Conservation (phyloP, 495 filamentous ascomycete genomes). For the Xylaria telfairii region DNA sequence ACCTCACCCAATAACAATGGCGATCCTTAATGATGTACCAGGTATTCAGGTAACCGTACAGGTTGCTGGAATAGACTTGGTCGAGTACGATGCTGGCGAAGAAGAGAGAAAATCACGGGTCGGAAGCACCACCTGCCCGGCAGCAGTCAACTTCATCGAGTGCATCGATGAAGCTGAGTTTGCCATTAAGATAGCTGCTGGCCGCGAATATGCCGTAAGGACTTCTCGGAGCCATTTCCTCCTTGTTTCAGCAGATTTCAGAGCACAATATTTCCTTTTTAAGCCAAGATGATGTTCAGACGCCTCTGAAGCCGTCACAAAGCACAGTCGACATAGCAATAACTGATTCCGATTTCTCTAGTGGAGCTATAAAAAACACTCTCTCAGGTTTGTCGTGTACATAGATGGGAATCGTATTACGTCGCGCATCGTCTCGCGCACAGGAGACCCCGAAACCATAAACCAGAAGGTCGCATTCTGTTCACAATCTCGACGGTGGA, state of each 20-base stretch:
- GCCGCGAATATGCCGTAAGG: conserved; percentile 8
- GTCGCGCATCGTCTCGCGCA: neutral
- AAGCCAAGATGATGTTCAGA: too few species aligned
- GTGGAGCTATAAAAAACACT: conserved; percentile 21
- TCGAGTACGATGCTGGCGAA: conserved; percentile 39
- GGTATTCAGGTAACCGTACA: conserved; percentile 39
- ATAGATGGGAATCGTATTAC: conserved; percentile 23
- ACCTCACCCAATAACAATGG: conserved; percentile 35
- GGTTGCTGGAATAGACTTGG: conserved; percentile 30
- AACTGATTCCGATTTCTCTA: too few species aligned
- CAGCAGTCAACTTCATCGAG: conserved; percentile 41
- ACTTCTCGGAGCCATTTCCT: too few species aligned
- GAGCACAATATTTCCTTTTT: too few species aligned
- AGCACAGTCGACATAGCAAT: too few species aligned
- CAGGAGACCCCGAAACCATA: neutral
- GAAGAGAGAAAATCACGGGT: neutral
- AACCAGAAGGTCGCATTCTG: neutral
- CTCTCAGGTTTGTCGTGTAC: neutral
- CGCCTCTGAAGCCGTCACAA: too few species aligned
- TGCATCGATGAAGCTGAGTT: conserved; percentile 39
- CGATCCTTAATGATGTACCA: conserved; percentile 37
- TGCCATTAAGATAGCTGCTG: conserved; percentile 19
- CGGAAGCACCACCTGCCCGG: neutral
- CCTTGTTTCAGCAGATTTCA: too few species aligned
- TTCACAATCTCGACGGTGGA: conserved; percentile 9